phyloP scores from a whole-genome alignment of 2,329 filamentous ascomycete genomes.

The Cadophora sp. region DNA sequence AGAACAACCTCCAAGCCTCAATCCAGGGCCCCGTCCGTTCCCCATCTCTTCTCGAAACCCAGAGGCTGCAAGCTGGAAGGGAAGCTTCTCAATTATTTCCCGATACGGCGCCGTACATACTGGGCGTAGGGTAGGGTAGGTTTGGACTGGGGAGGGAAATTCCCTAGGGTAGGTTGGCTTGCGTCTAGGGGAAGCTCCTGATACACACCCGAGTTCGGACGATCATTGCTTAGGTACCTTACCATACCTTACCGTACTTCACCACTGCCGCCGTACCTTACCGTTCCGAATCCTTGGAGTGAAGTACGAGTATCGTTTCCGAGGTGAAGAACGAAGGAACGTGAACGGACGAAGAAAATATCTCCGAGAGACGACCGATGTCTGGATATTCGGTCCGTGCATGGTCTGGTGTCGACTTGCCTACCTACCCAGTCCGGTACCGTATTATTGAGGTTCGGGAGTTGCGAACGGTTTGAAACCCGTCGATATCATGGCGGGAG shows the following conservation, averaged over 20 bases:
- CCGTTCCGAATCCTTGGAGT: not conserved
- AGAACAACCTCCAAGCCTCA: not conserved
- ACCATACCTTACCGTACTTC: not conserved
- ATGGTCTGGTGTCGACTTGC: not conserved
- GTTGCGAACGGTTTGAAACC: not conserved
- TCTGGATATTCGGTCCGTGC: constrained; percentile 4
- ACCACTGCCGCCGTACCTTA: too few relatives aligned
- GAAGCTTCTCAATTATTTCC: constrained; percentile 5
- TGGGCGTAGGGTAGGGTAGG: not conserved
- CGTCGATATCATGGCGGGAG: constrained; percentile 4
- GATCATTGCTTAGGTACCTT: not conserved
- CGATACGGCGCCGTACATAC: not conserved
- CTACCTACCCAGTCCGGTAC: too few relatives aligned
- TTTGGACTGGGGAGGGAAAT: too few relatives aligned
- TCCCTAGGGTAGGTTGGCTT: too few relatives aligned
- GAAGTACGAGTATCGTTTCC: not conserved
- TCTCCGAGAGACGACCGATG: constrained; percentile 10
- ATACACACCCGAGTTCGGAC: not conserved
- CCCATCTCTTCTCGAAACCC: not conserved
- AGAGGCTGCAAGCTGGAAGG: not conserved
- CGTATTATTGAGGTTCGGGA: not conserved
- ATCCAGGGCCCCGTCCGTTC: not conserved
- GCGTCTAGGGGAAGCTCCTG: too few relatives aligned
- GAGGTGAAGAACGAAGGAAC: too few relatives aligned
- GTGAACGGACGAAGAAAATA: not conserved